Evolutionary conservation across 176 grass and related monocot species (phyloP).

Genomic region (Ensete ventricosum): DNA sequence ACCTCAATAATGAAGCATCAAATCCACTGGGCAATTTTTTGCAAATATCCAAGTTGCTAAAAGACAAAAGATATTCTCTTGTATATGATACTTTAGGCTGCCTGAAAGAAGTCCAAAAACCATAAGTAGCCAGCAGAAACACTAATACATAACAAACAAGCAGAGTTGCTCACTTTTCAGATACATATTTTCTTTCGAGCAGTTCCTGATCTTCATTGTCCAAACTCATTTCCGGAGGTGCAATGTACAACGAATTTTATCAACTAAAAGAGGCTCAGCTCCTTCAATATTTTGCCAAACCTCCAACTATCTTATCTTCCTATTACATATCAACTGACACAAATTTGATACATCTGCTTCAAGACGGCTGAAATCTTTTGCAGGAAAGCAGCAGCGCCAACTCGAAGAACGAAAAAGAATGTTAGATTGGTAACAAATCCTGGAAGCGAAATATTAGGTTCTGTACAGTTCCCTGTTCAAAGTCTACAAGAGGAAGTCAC

Average conservation of each 20-base stretch:
- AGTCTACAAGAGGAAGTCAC: background rate
- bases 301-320: background rate
- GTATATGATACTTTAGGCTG: slow-evolving; percentile 45
- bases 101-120: slow-evolving; percentile 12
- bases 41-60: slow-evolving; percentile 46
- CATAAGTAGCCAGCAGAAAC: background rate
- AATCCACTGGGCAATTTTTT: slow-evolving; percentile 57
- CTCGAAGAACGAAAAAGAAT: background rate
- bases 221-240: slow-evolving; percentile 21
- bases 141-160: background rate
- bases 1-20: slow-evolving; percentile 56
- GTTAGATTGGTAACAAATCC: background rate
- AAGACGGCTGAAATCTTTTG: background rate
- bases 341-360: background rate
- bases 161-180: slow-evolving; percentile 20
- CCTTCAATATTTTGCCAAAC: background rate
- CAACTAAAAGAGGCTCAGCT: background rate
- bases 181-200: slow-evolving; percentile 15
- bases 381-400: background rate
- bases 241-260: background rate
- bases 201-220: slow-evolving; percentile 21
- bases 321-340: background rate
- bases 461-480: background rate
- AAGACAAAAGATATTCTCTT: slow-evolving; percentile 63
- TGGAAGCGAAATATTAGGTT: background rate